Percentiles rank a stretch among this genome's conserved stretches.
Conservation (phyloP, 441 rosid genomes). For the Capsella rubella region DNA sequence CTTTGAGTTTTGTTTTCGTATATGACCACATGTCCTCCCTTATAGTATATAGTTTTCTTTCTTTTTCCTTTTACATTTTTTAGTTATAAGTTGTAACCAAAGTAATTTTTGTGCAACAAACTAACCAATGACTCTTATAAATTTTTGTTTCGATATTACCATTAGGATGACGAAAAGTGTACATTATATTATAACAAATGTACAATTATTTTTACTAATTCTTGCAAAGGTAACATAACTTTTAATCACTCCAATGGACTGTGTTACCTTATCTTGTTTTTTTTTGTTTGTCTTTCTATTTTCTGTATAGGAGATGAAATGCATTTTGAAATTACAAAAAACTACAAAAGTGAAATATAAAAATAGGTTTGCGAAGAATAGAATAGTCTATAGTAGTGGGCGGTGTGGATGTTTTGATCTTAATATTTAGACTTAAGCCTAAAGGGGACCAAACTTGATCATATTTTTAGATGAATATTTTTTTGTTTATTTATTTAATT, state of each 20-base stretch:
- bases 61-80: background rate
- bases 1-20: background rate
- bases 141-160: too few relatives aligned
- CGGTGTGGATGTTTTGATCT: constrained; percentile 21
- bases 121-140: too few relatives aligned
- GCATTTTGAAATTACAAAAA: background rate
- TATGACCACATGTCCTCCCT: background rate
- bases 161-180: too few relatives aligned
- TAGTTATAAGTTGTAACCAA: too few relatives aligned
- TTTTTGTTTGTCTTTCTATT: background rate
- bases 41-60: background rate
- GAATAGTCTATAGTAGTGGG: constrained; percentile 5
- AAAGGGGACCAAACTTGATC: constrained; percentile 19
- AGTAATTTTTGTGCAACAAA: too few relatives aligned
- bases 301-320: background rate
- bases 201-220: too few relatives aligned
- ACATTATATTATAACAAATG: too few relatives aligned
- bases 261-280: too few relatives aligned
- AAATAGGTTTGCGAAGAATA: background rate
- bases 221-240: too few relatives aligned
- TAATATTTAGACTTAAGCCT: background rate
- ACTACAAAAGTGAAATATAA: background rate
- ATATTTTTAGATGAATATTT: background rate
- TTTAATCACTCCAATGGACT: too few relatives aligned
- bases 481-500: background rate